Conservation (phyloP, 2,329 filamentous ascomycete genomes). For the Fusarium mundagurra region DNA sequence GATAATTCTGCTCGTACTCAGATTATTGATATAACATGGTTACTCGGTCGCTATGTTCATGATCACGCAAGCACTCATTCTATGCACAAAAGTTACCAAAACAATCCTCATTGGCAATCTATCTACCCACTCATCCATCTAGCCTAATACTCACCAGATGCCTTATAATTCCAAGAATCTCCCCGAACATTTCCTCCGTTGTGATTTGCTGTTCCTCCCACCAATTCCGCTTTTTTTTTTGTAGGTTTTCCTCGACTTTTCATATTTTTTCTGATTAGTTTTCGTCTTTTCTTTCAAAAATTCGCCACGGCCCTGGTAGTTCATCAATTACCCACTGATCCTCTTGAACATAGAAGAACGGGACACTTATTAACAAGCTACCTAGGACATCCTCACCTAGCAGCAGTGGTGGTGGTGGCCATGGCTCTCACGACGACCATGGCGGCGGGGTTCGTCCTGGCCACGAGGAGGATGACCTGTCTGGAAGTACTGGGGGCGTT, state of each 20-base stretch:
- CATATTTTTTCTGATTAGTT: not conserved
- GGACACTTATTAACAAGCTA: not conserved
- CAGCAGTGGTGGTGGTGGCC: not conserved
- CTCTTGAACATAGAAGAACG: not conserved
- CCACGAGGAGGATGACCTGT: not conserved
- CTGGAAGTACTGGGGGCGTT: not conserved
- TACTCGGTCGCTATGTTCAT: not conserved
- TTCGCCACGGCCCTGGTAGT: not conserved
- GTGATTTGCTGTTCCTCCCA: no score
- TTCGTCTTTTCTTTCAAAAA: not conserved
- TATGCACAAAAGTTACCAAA: no score
- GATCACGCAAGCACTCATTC: not conserved
- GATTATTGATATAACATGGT: rapidly evolving
- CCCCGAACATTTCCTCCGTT: no score
- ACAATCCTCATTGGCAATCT: not conserved
- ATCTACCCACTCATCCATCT: not conserved
- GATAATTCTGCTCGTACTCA: rapidly evolving
- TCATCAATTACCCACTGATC: no score
- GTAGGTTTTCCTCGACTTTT: not conserved
- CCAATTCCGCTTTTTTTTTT: not conserved
- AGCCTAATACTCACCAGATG: not conserved
- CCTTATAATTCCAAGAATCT: not conserved
- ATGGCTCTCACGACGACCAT: not conserved
- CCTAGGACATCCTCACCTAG: not conserved
- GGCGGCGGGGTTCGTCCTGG: not conserved